These are phyloP conservation scores for Pythium sukuiense DNA, from an alignment of 352 stramenopile genomes.

Conservation along the genomic window DNA sequence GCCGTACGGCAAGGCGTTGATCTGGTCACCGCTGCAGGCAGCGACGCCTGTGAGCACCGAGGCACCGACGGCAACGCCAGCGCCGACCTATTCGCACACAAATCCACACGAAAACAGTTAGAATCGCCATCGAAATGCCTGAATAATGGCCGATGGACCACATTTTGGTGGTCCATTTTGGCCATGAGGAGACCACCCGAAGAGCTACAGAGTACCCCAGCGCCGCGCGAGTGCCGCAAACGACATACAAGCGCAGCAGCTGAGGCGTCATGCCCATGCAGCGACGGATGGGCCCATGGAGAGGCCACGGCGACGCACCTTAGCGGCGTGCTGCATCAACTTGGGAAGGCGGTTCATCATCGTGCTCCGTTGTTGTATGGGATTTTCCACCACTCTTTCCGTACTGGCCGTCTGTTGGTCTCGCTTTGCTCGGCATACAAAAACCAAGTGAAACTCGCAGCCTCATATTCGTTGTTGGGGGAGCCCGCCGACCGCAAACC, in stretches of 20 bases:
- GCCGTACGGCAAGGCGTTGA: conserved; percentile 85
- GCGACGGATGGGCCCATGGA: not conserved
- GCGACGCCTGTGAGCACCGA: conserved; percentile 81
- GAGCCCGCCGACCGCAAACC: conserved; percentile 26
- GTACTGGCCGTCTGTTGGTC: conserved; percentile 31
- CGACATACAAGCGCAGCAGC: not conserved
- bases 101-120: conserved; percentile 6
- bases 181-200: conserved; percentile 20
- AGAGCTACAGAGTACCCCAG: conserved; percentile 13
- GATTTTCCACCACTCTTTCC: conserved; percentile 48
- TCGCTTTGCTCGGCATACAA: conserved; percentile 27
- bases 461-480: conserved; percentile 30
- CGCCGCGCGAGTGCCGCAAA: not conserved
- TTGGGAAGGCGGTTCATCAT: conserved; percentile 80
- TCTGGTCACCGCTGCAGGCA: conserved; percentile 84
- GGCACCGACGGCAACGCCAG: conserved; percentile 62
- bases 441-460: conserved; percentile 26
- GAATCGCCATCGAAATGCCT: conserved; percentile 12
- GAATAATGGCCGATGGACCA: conserved; percentile 17
- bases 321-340: conserved; percentile 72
- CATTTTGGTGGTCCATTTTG: conserved; percentile 71
- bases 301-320: conserved; percentile 40
- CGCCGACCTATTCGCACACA: conserved; percentile 48
- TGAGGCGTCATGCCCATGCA: not conserved
- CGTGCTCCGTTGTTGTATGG: conserved; percentile 37